Percentiles rank a stretch among this genome's conserved stretches.
Conservation (phyloP, 2,329 filamentous ascomycete genomes). For the Aspergillus uvarum region DNA sequence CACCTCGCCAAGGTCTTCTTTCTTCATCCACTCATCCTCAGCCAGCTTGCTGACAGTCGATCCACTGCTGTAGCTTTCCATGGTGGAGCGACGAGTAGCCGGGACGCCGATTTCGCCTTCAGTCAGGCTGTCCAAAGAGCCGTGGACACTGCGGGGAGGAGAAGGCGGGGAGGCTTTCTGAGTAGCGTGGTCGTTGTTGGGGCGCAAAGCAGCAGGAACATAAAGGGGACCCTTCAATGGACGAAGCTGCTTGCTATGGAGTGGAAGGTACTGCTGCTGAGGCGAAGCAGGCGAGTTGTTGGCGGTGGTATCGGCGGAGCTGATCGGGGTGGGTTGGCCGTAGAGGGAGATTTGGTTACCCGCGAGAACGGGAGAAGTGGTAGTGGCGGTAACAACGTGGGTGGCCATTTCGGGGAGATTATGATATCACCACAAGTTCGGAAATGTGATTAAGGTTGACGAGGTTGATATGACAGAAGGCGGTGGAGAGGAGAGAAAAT, state of each 20-base stretch:
- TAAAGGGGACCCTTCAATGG: conserved; percentile 62
- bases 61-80: conserved; percentile 42
- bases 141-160: conserved; percentile 55
- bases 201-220: conserved; percentile 62
- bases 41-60: conserved; percentile 46
- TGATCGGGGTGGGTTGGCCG: conserved; percentile 45
- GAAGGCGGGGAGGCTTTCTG: conserved; percentile 46
- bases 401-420: conserved; percentile 29
- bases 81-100: conserved; percentile 40
- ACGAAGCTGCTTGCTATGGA: conserved; percentile 57
- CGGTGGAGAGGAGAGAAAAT: conserved; percentile 9
- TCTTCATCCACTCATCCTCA: conserved; percentile 54
- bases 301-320: conserved; percentile 50
- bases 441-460: background rate
- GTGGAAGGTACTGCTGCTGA: conserved; percentile 39
- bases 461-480: background rate
- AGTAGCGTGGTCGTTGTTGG: conserved; percentile 57
- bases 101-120: conserved; percentile 37
- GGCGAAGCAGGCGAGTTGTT: conserved; percentile 57
- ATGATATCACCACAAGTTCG: conserved; percentile 1
- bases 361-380: conserved; percentile 21
- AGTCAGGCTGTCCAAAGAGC: conserved; percentile 52
- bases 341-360: conserved; percentile 39
- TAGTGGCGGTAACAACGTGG: conserved; percentile 33
- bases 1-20: conserved; percentile 54